Evolutionary conservation across 2,329 filamentous ascomycete species (phyloP), one percentile per base, ranked within the genome.

Genomic region (Cercospora sesami): DNA sequence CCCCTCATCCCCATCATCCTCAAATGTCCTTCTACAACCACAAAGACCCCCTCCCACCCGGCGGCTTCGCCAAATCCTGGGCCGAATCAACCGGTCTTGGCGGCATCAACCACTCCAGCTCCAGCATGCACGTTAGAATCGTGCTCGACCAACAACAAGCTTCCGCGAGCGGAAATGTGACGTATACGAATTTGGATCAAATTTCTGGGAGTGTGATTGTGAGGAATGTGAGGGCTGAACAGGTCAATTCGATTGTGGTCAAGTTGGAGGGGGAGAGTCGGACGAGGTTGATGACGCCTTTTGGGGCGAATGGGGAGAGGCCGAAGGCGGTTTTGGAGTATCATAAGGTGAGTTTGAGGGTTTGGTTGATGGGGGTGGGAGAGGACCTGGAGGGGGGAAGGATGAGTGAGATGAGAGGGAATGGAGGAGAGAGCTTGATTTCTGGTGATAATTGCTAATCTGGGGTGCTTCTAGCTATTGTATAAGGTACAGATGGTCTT

Each of bases 181-280:
- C 70, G 1, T 79, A 75, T 79, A 94, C 92, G 62, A 94, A 94
- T 77, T 87, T 94, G 74, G 92, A 94, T 79, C 81, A 86, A 69
- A 86, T 95, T 68, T 85, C 83, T 31, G 92, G 92, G 64, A 79
- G 79, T 67, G 81, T 86, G 26, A 68, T 80, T 8, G 73, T 86
- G 57, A 77, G 81, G 42, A 79, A 81, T 21, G 75, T 78, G 6
- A 83, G 79, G 72, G 79, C 80, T 23, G 81, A 79, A 64, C 83
- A 81, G 71, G 78, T 86, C 33, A 80, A 79, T 66, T 80, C 78
- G 45, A 89, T 95, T 70, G 84, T 92, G 42, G 91, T 94, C 75
- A 95, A 95, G 82, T 86, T 95, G 33, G 92, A 95, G 77, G 92
- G 92, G 73, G 91, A 95, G 80, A 89, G 89, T 59, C 86, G 85